Evolutionary conservation across 257 asterid species (phyloP).

Genomic region (Perilla frutescens): DNA sequence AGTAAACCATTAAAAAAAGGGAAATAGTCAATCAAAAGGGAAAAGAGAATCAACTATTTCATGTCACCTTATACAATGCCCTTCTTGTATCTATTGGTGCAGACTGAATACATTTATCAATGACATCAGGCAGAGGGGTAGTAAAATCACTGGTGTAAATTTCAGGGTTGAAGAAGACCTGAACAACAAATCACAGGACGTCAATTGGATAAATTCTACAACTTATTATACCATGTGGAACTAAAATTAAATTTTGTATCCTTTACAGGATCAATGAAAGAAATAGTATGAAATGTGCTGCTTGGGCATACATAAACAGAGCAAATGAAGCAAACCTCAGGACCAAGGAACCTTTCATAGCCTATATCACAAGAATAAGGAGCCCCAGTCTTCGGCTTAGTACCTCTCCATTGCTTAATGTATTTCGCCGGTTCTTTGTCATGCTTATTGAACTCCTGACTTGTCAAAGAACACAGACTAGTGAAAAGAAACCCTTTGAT

Average conservation of each 20-base stretch:
- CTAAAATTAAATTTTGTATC: too few relatives aligned
- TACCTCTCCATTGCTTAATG: conserved; percentile 93
- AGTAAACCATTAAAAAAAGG: conserved; percentile 1
- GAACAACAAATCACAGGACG: conserved; percentile 38
- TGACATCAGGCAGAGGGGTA: conserved; percentile 78
- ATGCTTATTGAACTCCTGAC: conserved; percentile 93
- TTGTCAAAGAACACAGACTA: conserved; percentile 35
- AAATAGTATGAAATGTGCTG: background rate
- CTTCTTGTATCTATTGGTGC: conserved; percentile 99
- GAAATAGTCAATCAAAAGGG: background rate
- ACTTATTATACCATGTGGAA: too few relatives aligned
- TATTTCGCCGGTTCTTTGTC: conserved; percentile 94
- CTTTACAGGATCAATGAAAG: too few relatives aligned
- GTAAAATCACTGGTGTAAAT: conserved; percentile 69
- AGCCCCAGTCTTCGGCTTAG: conserved; percentile 96
- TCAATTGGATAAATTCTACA: conserved; percentile 5
- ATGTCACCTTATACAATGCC: conserved; percentile 83
- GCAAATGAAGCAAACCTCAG: conserved; percentile 69
- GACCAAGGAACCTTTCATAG: conserved; percentile 98
- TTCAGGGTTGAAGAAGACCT: conserved; percentile 97
- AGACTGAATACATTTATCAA: conserved; percentile 94
- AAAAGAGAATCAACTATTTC: conserved; percentile 16
- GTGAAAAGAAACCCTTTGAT: conserved; percentile 28
- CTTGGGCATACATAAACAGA: conserved; percentile 28
- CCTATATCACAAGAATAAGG: conserved; percentile 93